These are phyloP conservation scores for Trichoderma breve DNA, from an alignment of 2,329 filamentous ascomycete genomes.

Conservation along the genomic window DNA sequence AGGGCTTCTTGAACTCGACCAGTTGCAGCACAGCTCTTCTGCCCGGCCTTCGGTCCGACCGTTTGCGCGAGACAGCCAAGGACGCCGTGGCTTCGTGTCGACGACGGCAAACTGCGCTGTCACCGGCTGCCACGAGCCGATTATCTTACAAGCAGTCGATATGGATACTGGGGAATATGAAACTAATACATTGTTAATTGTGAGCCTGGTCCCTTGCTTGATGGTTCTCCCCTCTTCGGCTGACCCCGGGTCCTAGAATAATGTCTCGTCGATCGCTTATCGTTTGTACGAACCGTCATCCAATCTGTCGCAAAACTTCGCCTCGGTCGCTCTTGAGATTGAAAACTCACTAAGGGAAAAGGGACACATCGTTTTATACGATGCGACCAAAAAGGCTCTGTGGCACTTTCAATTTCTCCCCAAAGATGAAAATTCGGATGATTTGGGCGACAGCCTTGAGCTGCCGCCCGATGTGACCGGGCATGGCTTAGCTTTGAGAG, in stretches of 20 bases:
- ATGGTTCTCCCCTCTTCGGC: not conserved
- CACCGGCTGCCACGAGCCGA: constrained; percentile 28
- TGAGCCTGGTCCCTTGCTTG: constrained; percentile 35
- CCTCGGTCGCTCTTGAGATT: constrained; percentile 49
- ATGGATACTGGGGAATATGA: constrained; percentile 65
- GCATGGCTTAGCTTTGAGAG: constrained; percentile 43
- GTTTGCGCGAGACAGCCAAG: constrained; percentile 18
- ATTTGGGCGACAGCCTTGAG: constrained; percentile 33
- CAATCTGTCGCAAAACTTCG: constrained; percentile 44
- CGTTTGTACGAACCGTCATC: constrained; percentile 53
- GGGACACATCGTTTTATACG: constrained; percentile 54
- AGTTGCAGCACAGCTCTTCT: not conserved
- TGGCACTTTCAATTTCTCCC: constrained; percentile 54
- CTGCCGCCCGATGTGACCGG: constrained; percentile 44
- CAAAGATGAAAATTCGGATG: constrained; percentile 39
- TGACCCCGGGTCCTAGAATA: constrained; percentile 44
- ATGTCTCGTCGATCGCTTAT: constrained; percentile 54
- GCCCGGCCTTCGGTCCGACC: not conserved
- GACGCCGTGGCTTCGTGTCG: constrained; percentile 24
- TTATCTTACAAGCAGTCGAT: constrained; percentile 42
- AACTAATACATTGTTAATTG: constrained; percentile 60
- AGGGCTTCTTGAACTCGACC: not conserved
- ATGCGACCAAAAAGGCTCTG: constrained; percentile 48
- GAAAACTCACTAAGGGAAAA: constrained; percentile 51
- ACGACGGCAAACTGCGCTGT: constrained; percentile 24